Conservation (phyloP, 2,329 filamentous ascomycete species). For the Nemania sp. region DNA sequence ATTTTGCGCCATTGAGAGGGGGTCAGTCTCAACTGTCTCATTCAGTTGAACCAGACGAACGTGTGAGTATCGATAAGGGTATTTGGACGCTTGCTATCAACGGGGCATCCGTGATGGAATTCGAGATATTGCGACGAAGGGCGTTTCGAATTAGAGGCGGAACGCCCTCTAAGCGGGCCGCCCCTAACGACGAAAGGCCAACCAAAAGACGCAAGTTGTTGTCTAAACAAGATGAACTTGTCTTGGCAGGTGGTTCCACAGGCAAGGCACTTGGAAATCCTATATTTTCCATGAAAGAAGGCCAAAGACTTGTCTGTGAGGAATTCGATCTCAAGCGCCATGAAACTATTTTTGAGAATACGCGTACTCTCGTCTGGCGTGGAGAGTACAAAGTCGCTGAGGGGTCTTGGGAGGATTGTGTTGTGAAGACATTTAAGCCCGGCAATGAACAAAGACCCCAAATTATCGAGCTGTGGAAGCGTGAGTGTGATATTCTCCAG, state of each 20-base stretch:
- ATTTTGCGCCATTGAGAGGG: neutral
- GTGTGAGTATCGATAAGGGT: neutral
- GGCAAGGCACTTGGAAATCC: neutral
- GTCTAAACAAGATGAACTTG: neutral
- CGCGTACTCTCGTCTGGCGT: neutral
- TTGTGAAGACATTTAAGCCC: neutral
- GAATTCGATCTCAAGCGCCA: neutral
- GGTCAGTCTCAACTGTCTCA: too few relatives aligned
- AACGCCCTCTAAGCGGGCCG: neutral
- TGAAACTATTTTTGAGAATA: neutral
- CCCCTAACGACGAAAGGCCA: neutral
- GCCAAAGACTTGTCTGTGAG: neutral
- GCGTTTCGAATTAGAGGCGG: neutral
- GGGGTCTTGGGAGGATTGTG: neutral
- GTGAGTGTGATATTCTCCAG: neutral
- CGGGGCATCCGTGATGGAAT: neutral
- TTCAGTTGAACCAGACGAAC: neutral
- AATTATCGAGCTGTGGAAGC: neutral
- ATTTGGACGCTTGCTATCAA: conserved; percentile 1
- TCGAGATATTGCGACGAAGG: conserved; percentile 13
- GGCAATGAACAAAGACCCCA: too few relatives aligned
- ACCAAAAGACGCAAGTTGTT: neutral
- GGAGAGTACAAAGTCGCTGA: neutral
- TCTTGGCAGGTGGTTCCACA: too few relatives aligned
- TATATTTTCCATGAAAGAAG: neutral